Conservation (phyloP, 1,284 basidiomycete genomes). For the Ustilago sp. region DNA sequence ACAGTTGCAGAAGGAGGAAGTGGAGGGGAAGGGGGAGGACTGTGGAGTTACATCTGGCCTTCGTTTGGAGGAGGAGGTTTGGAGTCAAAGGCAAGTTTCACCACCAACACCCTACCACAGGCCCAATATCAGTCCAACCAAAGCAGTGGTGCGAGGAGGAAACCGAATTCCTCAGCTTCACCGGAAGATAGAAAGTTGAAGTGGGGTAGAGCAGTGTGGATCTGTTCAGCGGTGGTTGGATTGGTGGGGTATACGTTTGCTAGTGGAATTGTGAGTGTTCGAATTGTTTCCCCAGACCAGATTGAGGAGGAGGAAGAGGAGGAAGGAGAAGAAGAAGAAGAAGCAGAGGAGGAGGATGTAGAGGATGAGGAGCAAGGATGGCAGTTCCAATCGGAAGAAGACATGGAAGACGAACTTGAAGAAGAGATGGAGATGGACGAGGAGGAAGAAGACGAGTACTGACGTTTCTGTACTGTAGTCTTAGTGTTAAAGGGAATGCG, state of each 20-base stretch:
- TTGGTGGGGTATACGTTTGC: constrained; percentile 57
- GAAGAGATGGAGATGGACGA: constrained; percentile 20
- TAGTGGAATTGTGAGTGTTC: constrained; percentile 61
- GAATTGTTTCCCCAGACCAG: constrained; percentile 28
- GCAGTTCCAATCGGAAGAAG: constrained; percentile 28
- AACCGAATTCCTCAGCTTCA: background rate
- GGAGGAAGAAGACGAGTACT: constrained; percentile 34
- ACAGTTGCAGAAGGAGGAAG: background rate
- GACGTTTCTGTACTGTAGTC: background rate
- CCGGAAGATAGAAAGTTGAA: constrained; percentile 38
- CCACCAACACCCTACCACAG: constrained; percentile 14
- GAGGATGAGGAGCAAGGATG: constrained; percentile 13
- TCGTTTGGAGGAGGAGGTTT: background rate
- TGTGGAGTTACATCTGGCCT: constrained; percentile 4
- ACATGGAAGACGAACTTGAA: constrained; percentile 28
- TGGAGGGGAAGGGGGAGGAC: background rate
- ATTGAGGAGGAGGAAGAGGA: constrained; percentile 25
- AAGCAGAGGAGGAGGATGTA: constrained; percentile 30
- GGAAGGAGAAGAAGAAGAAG: constrained; percentile 28
- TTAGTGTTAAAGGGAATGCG: background rate
- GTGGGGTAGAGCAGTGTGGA: constrained; percentile 52
- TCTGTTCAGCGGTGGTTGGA: constrained; percentile 55
- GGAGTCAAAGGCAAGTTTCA: constrained; percentile 39
- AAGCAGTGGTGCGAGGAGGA: background rate
- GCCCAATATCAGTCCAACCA: background rate